A percentile compares a stretch with the other conserved stretches of the same genome.
Conservation (phyloP, 768 basidiomycete genomes). For the Lentinula sp. region DNA sequence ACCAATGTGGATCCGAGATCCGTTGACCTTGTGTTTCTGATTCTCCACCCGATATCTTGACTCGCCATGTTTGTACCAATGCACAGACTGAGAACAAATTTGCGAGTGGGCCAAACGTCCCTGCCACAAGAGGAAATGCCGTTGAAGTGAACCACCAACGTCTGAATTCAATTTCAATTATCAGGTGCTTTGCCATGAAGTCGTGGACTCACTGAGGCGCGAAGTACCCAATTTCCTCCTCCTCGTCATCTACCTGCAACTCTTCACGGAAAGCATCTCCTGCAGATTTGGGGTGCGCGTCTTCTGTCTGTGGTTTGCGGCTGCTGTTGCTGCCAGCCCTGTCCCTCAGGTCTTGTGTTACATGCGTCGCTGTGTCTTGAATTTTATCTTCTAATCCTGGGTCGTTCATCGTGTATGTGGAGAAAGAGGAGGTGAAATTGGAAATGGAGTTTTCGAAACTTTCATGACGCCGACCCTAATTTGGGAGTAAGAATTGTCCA, state of each 20-base stretch:
- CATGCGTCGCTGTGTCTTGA: constrained; percentile 10
- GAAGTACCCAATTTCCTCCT: constrained; percentile 16
- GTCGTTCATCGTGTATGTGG: constrained; percentile 18
- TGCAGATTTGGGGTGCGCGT: constrained; percentile 26
- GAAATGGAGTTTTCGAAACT: not conserved
- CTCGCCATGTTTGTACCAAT: constrained; percentile 28
- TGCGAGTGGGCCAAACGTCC: constrained; percentile 34
- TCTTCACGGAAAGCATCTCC: constrained; percentile 11
- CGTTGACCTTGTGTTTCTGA: constrained; percentile 8
- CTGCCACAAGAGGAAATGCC: constrained; percentile 33
- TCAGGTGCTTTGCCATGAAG: not conserved
- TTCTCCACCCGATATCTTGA: constrained; percentile 8
- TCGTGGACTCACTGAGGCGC: not conserved
- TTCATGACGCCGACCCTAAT: not conserved
- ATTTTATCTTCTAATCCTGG: constrained; percentile 18
- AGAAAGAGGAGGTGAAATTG: not conserved
- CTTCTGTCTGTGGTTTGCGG: not conserved
- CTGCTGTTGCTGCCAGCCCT: constrained; percentile 18
- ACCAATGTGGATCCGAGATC: constrained; percentile 30
- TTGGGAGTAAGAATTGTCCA: not conserved
- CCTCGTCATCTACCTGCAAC: constrained; percentile 10
- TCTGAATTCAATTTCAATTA: constrained; percentile 11
- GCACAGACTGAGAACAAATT: constrained; percentile 34
- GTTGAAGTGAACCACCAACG: constrained; percentile 37
- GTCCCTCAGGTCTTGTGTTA: constrained; percentile 8